phyloP scores from a whole-genome alignment of 2,329 filamentous ascomycete genomes.

The Periconia digitata region DNA sequence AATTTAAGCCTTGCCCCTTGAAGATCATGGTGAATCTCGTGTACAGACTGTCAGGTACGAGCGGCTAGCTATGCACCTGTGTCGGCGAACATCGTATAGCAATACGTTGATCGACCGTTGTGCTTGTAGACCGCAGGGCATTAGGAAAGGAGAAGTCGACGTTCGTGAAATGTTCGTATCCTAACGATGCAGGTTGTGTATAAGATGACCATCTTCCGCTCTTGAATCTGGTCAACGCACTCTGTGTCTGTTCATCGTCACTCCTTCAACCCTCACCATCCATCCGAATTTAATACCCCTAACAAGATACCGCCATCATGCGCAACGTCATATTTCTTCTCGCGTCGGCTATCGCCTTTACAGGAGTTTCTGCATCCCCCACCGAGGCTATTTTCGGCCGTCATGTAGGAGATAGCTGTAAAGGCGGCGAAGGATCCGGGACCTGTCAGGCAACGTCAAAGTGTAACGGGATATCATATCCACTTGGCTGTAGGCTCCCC shows the following conservation, averaged over 20 bases:
- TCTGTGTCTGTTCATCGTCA: neutral
- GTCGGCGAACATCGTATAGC: neutral
- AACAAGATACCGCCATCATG: neutral
- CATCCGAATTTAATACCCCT: neutral
- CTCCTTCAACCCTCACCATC: neutral
- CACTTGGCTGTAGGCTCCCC: neutral
- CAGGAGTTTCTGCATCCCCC: neutral
- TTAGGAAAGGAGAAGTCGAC: neutral
- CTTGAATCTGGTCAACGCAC: neutral
- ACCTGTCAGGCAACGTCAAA: neutral
- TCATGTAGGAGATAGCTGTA: neutral
- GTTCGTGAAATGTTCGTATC: neutral
- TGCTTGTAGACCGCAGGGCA: neutral
- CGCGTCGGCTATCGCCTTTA: neutral
- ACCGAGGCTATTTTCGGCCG: neutral
- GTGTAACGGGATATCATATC: neutral
- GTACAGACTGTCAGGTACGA: neutral
- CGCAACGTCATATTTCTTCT: neutral
- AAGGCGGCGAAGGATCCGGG: neutral
- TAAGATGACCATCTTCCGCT: neutral
- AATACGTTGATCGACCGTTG: neutral
- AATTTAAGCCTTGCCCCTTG: neutral
- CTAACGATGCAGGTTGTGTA: neutral
- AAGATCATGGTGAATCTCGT: neutral
- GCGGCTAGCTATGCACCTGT: neutral